Conservation (phyloP, 352 stramenopile genomes). For the Phytophthora citrophthora region DNA sequence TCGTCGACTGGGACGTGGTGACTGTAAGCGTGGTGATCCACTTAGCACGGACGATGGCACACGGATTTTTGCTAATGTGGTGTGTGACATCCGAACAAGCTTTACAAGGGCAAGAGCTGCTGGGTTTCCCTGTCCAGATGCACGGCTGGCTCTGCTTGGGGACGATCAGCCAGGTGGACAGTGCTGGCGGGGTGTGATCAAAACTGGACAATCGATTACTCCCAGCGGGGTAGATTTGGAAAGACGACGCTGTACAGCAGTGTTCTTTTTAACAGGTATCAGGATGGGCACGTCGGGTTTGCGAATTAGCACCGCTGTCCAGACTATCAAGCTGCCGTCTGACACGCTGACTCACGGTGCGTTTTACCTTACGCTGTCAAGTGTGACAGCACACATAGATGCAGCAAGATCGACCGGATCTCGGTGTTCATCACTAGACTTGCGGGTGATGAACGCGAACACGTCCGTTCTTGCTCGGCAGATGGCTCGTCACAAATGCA, state of each 20-base stretch:
- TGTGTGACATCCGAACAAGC: not conserved
- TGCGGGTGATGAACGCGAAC: slow-evolving; percentile 3
- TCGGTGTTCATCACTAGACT: slow-evolving; percentile 6
- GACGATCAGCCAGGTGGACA: slow-evolving; percentile 1
- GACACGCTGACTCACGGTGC: too few species aligned
- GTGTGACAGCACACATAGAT: slow-evolving; percentile 1
- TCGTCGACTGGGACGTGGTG: not conserved
- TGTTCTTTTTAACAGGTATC: too few species aligned
- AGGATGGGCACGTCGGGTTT: too few species aligned
- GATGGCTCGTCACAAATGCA: not conserved
- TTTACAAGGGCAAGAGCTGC: not conserved
- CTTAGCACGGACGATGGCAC: not conserved
- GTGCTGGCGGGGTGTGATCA: not conserved
- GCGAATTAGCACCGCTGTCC: too few species aligned
- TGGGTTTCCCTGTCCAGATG: not conserved
- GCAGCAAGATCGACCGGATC: not conserved
- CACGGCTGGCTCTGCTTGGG: not conserved
- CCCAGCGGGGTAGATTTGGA: not conserved
- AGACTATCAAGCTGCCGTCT: too few species aligned
- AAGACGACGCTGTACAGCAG: not conserved
- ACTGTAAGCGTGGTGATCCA: slow-evolving; percentile 2
- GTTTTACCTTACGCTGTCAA: not conserved
- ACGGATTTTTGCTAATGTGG: slow-evolving; percentile 3
- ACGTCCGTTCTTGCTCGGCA: slow-evolving; percentile 1
- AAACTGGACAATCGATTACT: not conserved